Base-by-base conservation (phyloP, 139 green algal genomes). In the Chlamydomonas sp. region DNA sequence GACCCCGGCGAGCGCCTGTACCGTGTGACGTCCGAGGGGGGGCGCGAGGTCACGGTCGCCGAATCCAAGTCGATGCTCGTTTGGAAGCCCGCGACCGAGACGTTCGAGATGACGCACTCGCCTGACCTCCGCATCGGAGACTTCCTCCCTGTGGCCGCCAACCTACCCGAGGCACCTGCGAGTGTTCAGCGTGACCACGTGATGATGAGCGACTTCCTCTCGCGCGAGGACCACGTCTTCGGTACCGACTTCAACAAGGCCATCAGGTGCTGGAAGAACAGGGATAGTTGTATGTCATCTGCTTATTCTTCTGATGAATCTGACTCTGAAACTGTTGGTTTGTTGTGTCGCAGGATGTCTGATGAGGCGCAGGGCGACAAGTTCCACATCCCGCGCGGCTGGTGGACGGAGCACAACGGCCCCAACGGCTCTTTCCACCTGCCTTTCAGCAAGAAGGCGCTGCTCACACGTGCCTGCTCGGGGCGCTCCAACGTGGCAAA, bases 31-130 rank as follows among this genome's bases (percentile, higher is more conserved):
- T 70, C 69, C 3, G 6, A 16, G 4, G n/a, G 43, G 5, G 69
- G 69, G 1, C 37, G 69, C 1, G 59, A 69, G 58, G 59, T 69
- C 8, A 75, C 43, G 2, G 69, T 70, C 20, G 39, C 69, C 31
- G 59, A 69, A 20, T 43, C 29, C 59, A 75, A 75, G 35, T 75
- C 69, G 2, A 20, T 75, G 43, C 58, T 75, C 29, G 35, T 70
- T 2, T 70, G 69, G 59, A 50, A 66, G 50, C 3, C 8, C 22
- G 67, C 34, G 31, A 28, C 4, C 26, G 31, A 63, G 50, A 69
- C 29, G 28, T 69, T 74, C 58, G 8, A 47, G 58, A 6, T 30
- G 5, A 67, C 43, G 58, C 24, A 74, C 37, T 63, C 38, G 1
- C 3, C 5, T 13, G 38, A 63, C 36, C 3, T 74, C 38, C 29